A percentile compares a stretch with the other conserved stretches of the same genome.
Conservation (phyloP, 2,329 filamentous ascomycete species). For the Nothomitra cinnamomea region DNA sequence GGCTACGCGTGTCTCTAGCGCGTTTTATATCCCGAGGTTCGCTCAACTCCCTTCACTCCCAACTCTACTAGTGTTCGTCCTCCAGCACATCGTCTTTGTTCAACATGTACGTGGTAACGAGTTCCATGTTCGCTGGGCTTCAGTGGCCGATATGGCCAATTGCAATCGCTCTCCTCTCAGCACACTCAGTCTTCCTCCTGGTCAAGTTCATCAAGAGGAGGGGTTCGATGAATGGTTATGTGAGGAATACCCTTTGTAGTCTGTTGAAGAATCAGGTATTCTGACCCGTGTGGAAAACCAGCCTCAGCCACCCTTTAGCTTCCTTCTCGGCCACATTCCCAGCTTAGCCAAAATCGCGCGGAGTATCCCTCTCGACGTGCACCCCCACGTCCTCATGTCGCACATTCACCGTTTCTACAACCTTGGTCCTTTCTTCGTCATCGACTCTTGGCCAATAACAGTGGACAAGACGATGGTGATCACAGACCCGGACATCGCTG, state of each 20-base stretch:
- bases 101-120: background rate
- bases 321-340: conserved; percentile 21
- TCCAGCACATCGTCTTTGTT: too few species aligned
- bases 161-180: background rate
- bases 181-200: background rate
- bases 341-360: conserved; percentile 21
- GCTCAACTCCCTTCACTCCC: too few species aligned
- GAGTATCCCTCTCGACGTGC: conserved; percentile 19
- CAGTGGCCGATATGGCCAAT: background rate
- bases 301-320: background rate
- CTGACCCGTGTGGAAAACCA: background rate
- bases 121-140: background rate
- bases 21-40: too few species aligned
- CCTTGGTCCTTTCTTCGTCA: conserved; percentile 23
- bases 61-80: too few species aligned
- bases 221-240: background rate
- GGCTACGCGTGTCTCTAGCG: too few species aligned
- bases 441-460: conserved; percentile 28
- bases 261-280: background rate
- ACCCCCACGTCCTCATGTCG: conserved; percentile 21
- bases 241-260: background rate
- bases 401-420: conserved; percentile 22
- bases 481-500: conserved; percentile 21
- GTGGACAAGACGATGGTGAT: conserved; percentile 19
- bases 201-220: background rate